These are phyloP conservation scores for Tetradesmus obliquus DNA, from an alignment of 139 green algal species.

Conservation along the genomic window DNA sequence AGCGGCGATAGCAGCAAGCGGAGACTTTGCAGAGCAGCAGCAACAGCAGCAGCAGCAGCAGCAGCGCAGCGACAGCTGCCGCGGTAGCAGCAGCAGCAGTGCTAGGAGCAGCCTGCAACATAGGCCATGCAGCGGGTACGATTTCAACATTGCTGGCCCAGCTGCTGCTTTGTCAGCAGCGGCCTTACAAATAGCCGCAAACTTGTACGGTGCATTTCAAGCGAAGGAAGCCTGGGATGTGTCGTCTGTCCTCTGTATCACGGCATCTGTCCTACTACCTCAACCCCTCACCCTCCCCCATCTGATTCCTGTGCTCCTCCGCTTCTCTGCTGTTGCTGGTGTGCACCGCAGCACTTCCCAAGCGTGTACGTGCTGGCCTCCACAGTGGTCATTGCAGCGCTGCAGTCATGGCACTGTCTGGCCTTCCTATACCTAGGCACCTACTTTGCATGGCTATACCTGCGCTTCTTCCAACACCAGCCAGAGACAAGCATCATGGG, in stretches of 20 bases:
- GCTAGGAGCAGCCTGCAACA: not conserved
- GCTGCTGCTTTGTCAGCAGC: not conserved
- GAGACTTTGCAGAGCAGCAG: not conserved
- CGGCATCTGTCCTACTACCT: too few relatives aligned
- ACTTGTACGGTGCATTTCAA: too few relatives aligned
- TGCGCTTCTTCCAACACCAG: slow-evolving; percentile 91
- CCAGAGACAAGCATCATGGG: slow-evolving; percentile 67
- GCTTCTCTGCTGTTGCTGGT: not conserved
- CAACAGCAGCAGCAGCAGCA: not conserved
- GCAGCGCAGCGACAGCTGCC: not conserved
- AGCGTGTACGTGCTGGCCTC: slow-evolving; percentile 33
- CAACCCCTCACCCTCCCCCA: too few relatives aligned
- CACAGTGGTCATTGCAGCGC: not conserved
- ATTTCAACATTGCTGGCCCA: not conserved
- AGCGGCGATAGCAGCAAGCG: not conserved
- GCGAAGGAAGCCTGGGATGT: too few relatives aligned
- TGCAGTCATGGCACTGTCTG: slow-evolving; percentile 55
- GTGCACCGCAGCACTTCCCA: slow-evolving; percentile 46
- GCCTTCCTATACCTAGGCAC: slow-evolving; percentile 85
- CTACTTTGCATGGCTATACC: slow-evolving; percentile 91
- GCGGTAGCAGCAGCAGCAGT: not conserved
- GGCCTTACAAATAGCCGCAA: too few relatives aligned
- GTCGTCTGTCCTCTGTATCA: too few relatives aligned
- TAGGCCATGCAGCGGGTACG: too few relatives aligned
- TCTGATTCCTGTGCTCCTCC: not conserved